Base-by-base conservation (phyloP, 495 filamentous ascomycete species). In the Saxophila tyrrhenica region DNA sequence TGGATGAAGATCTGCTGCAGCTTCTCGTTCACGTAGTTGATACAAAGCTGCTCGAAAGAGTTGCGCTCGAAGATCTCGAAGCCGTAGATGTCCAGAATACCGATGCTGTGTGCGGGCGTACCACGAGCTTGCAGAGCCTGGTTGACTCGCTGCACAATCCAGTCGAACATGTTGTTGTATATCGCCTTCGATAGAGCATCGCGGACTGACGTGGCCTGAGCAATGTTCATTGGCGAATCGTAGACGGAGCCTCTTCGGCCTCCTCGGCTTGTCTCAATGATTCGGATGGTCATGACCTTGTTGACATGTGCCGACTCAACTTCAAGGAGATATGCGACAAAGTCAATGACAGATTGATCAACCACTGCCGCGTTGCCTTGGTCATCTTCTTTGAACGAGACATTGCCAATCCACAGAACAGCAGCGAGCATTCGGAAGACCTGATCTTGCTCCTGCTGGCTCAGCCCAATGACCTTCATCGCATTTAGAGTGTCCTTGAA, bases 11-110 rank as follows among this genome's bases (percentile, higher is more conserved):
- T 99, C 67, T 99, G 94, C 70, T 99, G 94, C 45, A 99, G 74
- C 69, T 99, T 99, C 69, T 99, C 94, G 71, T 99, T 99, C 65
- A 99, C 94, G 65, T 99, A 99, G 75, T 99, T 99, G 71, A 99
- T 99, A 69, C 94, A 99, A 16, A 99, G 83, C 73, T 99, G 94
- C 69, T 99, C 94, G 62, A 99, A 99, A 55, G 89, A 95, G 72
- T 99, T 99, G 70, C 85, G 88, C 68, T 99, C 92, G 60, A 99
- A 99, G 59, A 99, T 99, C 69, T 99, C 94, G 62, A 99, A 99
- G 16, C 94, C 94, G 69, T 99, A 99, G 57, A 99, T 99, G 77
- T 99, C 94, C 48, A 99, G 78, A 69, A 99, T 97, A 67, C 92
- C 92, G 62, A 99, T 92, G 1, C 87, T 86, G 66, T 95, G 89